Base-by-base conservation (phyloP, 257 asterid species). In the Petunia axillaris region DNA sequence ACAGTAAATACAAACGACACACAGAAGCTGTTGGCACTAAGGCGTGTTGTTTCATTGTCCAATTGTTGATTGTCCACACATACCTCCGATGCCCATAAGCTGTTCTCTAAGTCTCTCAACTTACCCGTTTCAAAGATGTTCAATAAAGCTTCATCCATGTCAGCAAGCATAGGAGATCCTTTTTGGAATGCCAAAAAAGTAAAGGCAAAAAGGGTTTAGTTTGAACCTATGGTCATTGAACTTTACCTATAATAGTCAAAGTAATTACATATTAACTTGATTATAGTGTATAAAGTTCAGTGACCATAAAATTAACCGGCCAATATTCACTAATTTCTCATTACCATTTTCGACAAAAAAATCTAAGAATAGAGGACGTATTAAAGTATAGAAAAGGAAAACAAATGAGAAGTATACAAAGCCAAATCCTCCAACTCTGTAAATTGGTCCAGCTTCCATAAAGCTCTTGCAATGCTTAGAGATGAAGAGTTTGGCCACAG, bases 381-480 rank as follows among this genome's bases (percentile, higher is more conserved):
- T 25, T 25, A 25, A 25, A 25, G 25, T 25, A 25, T 25, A 25
- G 25, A 25, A 25, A 25, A 25, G 25, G 25, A 2, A 54, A 55
- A 55, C 1, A 55, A 8, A 55, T 4, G 15, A 16, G 66, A n/a
- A 65, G 25, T 11, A 1, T 87, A 89, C 92, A 65, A 63, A 87
- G 82, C 89, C 89, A 77, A 78, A 88, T 76, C 89, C 91, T 75
- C 89, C 89, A 79, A 79, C 59, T 70, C 76, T 84, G 85, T 78
- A 86, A 8, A 83, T 82, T 14, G 89, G 91, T 2, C 89, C 91
- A 4, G 85, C 82, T 7, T 60, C 81, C 64, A 39, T 78, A 39
- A 85, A 86, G 83, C 85, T 86, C 75, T 86, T 82, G 85, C 91
- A 88, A 15, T 82, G 82, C 48, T 88, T 88, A 60, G 85, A 87